phyloP scores from a whole-genome alignment of 2,329 filamentous ascomycete species.

The Hymenoscyphus salicellus region DNA sequence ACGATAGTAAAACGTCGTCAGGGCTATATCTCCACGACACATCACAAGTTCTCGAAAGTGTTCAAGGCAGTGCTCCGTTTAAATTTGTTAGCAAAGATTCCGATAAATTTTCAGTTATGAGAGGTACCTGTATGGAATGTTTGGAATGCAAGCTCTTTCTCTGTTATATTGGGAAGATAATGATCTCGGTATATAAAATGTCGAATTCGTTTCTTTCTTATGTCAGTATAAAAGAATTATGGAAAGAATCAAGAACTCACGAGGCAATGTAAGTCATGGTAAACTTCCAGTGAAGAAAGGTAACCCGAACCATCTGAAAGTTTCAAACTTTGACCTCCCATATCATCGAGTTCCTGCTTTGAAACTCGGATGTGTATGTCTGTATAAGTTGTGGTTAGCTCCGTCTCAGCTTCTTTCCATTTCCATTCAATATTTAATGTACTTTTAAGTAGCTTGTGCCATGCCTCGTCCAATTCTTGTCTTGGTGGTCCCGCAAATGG shows the following conservation, averaged over 20 bases:
- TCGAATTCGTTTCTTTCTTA: background rate
- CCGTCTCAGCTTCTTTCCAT: background rate
- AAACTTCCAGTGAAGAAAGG: background rate
- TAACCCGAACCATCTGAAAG: background rate
- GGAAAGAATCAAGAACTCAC: background rate
- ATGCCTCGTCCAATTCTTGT: background rate
- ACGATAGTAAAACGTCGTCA: background rate
- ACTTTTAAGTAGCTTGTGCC: background rate
- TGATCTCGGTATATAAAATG: background rate
- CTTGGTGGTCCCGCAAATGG: background rate
- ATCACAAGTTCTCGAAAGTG: background rate
- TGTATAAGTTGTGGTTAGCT: background rate
- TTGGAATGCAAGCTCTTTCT: background rate
- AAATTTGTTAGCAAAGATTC: background rate
- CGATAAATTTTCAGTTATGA: background rate
- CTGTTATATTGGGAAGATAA: background rate
- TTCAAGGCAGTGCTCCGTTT: slow-evolving; percentile 1
- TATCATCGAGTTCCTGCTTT: background rate
- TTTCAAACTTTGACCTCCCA: background rate
- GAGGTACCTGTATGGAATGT: background rate
- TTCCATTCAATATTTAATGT: background rate
- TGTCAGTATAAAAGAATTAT: background rate
- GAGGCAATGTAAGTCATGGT: slow-evolving; percentile 3
- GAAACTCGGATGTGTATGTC: background rate
- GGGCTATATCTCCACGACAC: background rate